These are phyloP conservation scores for Xylaria scruposa DNA, from an alignment of 495 filamentous ascomycete species.

Conservation along the genomic window DNA sequence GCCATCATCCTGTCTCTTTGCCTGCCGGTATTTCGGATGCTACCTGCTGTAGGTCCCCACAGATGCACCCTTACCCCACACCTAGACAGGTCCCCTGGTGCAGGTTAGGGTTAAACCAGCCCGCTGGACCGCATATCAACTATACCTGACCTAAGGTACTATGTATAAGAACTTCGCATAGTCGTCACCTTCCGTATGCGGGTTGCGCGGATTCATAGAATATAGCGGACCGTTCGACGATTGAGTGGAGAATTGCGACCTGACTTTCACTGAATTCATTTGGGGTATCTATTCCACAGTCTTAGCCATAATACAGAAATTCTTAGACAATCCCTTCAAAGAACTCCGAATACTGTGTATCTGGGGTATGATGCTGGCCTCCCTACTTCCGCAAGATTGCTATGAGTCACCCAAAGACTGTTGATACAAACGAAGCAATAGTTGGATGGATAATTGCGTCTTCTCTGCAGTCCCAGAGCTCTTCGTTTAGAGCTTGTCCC, in stretches of 20 bases:
- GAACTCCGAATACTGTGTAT: constrained; percentile 17
- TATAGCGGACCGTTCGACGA: neutral
- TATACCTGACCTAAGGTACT: too few species aligned
- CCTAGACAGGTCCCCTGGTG: neutral
- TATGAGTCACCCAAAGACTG: neutral
- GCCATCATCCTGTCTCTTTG: constrained; percentile 9
- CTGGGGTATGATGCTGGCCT: constrained; percentile 16
- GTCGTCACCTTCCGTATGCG: neutral
- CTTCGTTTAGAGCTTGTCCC: neutral
- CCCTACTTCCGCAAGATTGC: constrained; percentile 17
- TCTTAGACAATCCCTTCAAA: constrained; percentile 26
- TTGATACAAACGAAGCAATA: constrained; percentile 9
- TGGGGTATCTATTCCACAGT: constrained; percentile 47
- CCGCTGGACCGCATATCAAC: neutral
- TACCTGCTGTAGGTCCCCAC: neutral
- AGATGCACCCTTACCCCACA: constrained; percentile 14
- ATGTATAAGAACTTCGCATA: neutral
- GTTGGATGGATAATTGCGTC: neutral
- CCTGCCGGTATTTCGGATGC: constrained; percentile 9
- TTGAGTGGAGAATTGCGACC: neutral
- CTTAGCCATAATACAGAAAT: constrained; percentile 34
- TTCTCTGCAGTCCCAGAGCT: too few species aligned
- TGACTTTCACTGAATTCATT: constrained; percentile 33
- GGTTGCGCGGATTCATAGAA: too few species aligned
- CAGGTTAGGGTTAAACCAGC: neutral